These are phyloP conservation scores for Cryphonectria parasitica DNA, from an alignment of 2,329 filamentous ascomycete genomes.

Conservation along the genomic window DNA sequence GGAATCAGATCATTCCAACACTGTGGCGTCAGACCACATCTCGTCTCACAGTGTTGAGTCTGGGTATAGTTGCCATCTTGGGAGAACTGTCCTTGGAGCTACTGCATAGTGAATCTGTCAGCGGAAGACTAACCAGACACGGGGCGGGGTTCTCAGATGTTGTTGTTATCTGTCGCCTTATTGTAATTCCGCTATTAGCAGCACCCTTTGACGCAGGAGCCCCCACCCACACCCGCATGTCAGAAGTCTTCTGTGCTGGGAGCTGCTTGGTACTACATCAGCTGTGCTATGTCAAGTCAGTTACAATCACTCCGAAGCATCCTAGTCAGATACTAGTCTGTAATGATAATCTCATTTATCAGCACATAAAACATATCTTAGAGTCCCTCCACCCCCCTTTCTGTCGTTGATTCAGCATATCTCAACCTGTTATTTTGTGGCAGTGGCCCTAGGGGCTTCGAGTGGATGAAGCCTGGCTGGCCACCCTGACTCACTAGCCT, in stretches of 20 bases:
- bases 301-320: not conserved
- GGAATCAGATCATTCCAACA: not conserved
- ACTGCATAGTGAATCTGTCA: not conserved
- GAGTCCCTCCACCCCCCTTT: no score
- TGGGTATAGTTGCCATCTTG: conserved; percentile 14
- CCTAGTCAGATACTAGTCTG: not conserved
- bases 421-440: not conserved
- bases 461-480: no score
- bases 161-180: not conserved
- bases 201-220: not conserved
- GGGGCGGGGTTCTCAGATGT: not conserved
- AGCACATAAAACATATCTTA: not conserved
- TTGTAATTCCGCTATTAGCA: not conserved
- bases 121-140: not conserved
- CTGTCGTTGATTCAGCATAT: not conserved
- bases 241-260: not conserved
- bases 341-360: not conserved
- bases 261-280: not conserved
- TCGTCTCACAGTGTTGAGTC: not conserved
- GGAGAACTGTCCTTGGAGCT: conserved; percentile 1
- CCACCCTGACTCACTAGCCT: no score
- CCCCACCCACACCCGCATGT: not conserved
- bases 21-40: not conserved
- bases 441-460: no score
- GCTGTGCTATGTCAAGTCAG: not conserved